A percentile compares a stretch with the other conserved stretches of the same genome.
These are phyloP conservation scores for Furcasterigmium sp. DNA, from an alignment of 2,329 filamentous ascomycete species.

Conservation along the genomic window DNA sequence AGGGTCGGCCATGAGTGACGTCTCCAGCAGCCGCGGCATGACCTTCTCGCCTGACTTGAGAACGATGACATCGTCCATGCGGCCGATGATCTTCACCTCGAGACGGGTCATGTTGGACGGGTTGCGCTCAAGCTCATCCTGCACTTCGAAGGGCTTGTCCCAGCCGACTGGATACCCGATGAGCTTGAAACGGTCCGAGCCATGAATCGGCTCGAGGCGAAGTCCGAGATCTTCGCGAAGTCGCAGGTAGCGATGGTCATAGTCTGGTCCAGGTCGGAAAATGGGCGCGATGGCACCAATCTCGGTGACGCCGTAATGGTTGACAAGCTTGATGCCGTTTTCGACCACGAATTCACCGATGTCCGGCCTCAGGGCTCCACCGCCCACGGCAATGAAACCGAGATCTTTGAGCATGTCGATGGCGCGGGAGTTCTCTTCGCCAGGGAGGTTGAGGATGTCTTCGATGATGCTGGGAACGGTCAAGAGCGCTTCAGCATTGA, in stretches of 20 bases:
- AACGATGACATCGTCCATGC: slow-evolving; percentile 24
- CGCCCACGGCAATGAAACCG: slow-evolving; percentile 25
- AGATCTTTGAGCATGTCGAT: slow-evolving; percentile 13
- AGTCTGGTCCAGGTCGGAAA: slow-evolving; percentile 21
- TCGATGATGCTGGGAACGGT: slow-evolving; percentile 27
- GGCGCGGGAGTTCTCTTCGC: slow-evolving; percentile 5
- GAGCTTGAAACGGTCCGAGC: slow-evolving; percentile 16
- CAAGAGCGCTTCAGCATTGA: slow-evolving; percentile 21
- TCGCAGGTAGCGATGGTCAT: slow-evolving; percentile 24
- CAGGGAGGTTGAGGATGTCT: slow-evolving; percentile 17
- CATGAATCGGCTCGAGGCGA: slow-evolving; percentile 15
- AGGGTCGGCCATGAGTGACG: slow-evolving; percentile 11
- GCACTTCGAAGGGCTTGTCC: slow-evolving; percentile 20
- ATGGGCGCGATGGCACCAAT: slow-evolving; percentile 25
- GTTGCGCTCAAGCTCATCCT: slow-evolving; percentile 24
- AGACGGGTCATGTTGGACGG: slow-evolving; percentile 7
- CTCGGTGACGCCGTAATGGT: slow-evolving; percentile 29
- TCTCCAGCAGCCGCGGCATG: slow-evolving; percentile 15
- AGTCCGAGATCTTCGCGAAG: slow-evolving; percentile 23
- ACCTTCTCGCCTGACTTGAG: slow-evolving; percentile 19
- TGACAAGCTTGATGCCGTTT: slow-evolving; percentile 21
- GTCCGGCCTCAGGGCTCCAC: slow-evolving; percentile 20
- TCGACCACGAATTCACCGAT: slow-evolving; percentile 16
- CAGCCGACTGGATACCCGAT: slow-evolving; percentile 21
- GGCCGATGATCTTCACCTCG: slow-evolving; percentile 22